phyloP scores from a whole-genome alignment of 2,329 filamentous ascomycete genomes.

The Diaporthe destruens region DNA sequence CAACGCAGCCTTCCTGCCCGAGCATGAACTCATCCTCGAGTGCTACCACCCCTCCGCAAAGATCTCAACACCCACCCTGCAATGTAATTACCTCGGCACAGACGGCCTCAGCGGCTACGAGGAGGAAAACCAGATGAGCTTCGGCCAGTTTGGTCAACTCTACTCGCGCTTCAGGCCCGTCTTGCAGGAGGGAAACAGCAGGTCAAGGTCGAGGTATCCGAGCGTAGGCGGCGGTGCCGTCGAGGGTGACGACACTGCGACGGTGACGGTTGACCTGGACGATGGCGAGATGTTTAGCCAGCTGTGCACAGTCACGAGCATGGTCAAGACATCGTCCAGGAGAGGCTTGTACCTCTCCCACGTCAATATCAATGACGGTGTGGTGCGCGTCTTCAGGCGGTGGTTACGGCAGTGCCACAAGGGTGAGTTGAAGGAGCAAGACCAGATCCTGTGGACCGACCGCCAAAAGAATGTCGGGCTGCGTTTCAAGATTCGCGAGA shows the following conservation, averaged over 20 bases:
- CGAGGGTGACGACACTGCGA: constrained; percentile 59
- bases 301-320: constrained; percentile 74
- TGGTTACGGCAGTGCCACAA: constrained; percentile 73
- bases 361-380: constrained; percentile 74
- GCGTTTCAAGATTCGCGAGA: constrained; percentile 72
- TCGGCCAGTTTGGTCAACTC: constrained; percentile 63
- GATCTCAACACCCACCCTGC: constrained; percentile 75
- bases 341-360: constrained; percentile 73
- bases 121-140: constrained; percentile 46
- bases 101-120: constrained; percentile 63
- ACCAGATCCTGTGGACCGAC: constrained; percentile 77
- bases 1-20: constrained; percentile 66
- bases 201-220: constrained; percentile 54
- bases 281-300: constrained; percentile 80
- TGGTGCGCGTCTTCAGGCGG: constrained; percentile 78
- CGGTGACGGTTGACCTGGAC: constrained; percentile 74
- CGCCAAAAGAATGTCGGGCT: constrained; percentile 73
- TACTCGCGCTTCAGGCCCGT: constrained; percentile 80
- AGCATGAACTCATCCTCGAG: constrained; percentile 80
- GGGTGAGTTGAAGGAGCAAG: constrained; percentile 50
- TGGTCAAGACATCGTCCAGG: constrained; percentile 75
- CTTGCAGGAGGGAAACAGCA: constrained; percentile 65
- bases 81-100: constrained; percentile 76
- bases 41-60: constrained; percentile 81
- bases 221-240: constrained; percentile 24